Evolutionary conservation across 2,329 filamentous ascomycete species (phyloP).

Genomic region (Arthrinium phaeospermum): DNA sequence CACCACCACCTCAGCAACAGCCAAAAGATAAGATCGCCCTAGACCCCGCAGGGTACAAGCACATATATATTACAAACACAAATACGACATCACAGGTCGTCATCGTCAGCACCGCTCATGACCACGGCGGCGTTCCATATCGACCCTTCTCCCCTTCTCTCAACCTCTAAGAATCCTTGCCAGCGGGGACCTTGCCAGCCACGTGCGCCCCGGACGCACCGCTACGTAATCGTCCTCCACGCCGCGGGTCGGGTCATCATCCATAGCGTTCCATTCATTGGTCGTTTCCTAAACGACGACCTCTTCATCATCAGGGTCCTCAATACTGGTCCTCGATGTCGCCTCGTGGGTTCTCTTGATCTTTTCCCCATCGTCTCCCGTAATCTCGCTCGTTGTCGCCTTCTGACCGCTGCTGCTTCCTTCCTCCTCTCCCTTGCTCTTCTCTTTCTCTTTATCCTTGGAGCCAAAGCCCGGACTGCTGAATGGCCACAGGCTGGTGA

Average conservation of each 20-base stretch:
- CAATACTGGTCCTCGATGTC: slow-evolving; percentile 60
- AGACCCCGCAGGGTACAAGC: background rate
- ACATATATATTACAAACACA: slow-evolving; percentile 19
- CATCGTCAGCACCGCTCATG: background rate
- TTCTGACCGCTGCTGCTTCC: slow-evolving; percentile 18
- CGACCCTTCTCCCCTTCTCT: background rate
- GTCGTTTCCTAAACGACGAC: slow-evolving; percentile 40
- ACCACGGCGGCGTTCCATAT: background rate
- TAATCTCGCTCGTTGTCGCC: slow-evolving; percentile 39
- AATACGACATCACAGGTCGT: background rate
- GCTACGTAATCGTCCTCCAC: background rate
- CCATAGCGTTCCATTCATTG: background rate
- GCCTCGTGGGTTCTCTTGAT: slow-evolving; percentile 57
- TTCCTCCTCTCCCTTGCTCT: slow-evolving; percentile 28
- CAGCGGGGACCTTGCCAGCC: background rate
- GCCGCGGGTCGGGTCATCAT: background rate
- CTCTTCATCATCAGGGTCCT: slow-evolving; percentile 59
- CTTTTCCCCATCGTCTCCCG: slow-evolving; percentile 48
- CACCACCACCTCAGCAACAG: background rate
- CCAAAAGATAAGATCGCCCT: background rate
- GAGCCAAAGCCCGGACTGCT: slow-evolving; percentile 46
- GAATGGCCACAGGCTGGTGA: slow-evolving; percentile 65
- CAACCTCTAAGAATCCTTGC: background rate
- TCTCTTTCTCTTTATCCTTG: slow-evolving; percentile 37
- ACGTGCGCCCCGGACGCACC: background rate